Evolutionary conservation across 148 eudicot species (phyloP), one percentile per base, ranked within the genome.

Genomic region (Amaranthus palmeri): DNA sequence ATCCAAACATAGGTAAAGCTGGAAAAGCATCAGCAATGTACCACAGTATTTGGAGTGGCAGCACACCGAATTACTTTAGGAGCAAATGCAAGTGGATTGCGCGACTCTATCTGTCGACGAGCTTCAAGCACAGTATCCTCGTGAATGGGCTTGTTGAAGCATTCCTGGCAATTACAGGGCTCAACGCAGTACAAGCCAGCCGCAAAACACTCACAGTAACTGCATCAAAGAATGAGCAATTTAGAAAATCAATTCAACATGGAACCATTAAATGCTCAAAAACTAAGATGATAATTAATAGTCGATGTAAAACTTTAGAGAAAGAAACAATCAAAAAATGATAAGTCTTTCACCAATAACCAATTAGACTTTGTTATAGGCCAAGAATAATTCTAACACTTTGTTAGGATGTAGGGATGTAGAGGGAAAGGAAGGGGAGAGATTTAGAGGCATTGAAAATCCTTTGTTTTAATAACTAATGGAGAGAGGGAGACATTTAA

Each of bases 81-180:
- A 67, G 86, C 86, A 65, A 83, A 83, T 25, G 86, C 86, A 69
- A 83, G 83, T 58, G 86, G 86, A 80, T 83, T 83, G 65, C 86
- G 83, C 52, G 83, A 77, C 78, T 83, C 86, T 70, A 83, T 83
- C 67, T 77, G 83, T 56, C 70, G 74, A 44, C 86, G 86, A 80
- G 83, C 80, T 67, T 80, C 77, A 52, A 83, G 71, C 61, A 83
- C 86, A 54, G 76, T 80, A 11, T 80, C 81, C 72, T 83, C 86
- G 46, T 76, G 79, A 77, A 61, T 53, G 77, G 86, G 86, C 71
- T 77, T 80, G 57, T 83, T 83, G 51, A 80, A 80, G 72, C 86
- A 83, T 57, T 74, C 77, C 72, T 67, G 86, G 68, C 86, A 83
- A 18, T 72, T 74, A 64, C 86, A 83, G 18, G 86, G 79, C 72